Evolutionary conservation across 2,329 filamentous ascomycete species (phyloP), one percentile per base, ranked within the genome.

Genomic region (Colletotrichum lupini): DNA sequence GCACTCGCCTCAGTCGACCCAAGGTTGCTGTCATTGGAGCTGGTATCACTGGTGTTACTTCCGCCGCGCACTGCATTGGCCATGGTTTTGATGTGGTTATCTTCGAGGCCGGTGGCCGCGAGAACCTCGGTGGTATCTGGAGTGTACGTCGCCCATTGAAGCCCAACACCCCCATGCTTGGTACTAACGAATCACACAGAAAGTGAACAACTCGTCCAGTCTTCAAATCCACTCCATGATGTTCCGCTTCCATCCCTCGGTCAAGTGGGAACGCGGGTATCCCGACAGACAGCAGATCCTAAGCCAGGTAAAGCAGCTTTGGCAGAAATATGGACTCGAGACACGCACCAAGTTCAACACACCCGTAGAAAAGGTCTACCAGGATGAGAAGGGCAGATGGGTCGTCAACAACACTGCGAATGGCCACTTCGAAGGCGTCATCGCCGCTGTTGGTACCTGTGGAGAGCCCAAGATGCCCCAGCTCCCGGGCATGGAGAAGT

Each of bases 181-280:
- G 75, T 49, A 26, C 56, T 73, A 32, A 70, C 14, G 2, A n/a
- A 3, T 14, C 35, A 52, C 61, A 75, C 72, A 94, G 91, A 88
- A 89, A 81, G 93, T 97, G 53, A 96, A 97, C 83, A 93, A 93
- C 64, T 95, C 93, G 0, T 95, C 93, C 0, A 91, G 93, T 19
- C 87, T 97, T 0, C 94, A 97, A 78, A 95, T 97, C 26, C 94
- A 97, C 80, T 94, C 92, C 24, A 81, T 95, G 71, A 97, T 97
- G 94, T 97, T 96, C 81, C 90, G 94, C 26, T 97, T 97, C 80
- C 93, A 96, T 76, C 95, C 95, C 0, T 93, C 92, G 0, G 90
- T 97, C 1, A 87, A 89, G 74, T 97, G 93, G 91, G 85, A 89
- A 42, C 85, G 87, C 35, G 93, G 93, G n/a, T 97, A 97, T 78